phyloP scores from a whole-genome alignment of 169 alveolate species.

The Eimeria necatrix region DNA sequence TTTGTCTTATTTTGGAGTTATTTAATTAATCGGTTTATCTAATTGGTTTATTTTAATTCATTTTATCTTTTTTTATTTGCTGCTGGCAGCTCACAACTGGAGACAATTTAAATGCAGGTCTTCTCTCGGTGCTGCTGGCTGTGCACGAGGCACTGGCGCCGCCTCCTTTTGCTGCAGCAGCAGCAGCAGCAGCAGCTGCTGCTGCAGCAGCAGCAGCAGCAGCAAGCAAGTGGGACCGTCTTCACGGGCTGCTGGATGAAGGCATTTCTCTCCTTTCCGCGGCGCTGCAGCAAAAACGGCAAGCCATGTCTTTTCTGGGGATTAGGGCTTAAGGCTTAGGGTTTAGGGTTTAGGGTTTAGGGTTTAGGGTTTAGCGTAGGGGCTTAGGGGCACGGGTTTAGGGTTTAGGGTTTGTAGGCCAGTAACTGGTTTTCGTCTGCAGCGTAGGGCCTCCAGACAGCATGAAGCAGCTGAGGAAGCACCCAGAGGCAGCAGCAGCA shows the following conservation, averaged over 20 bases:
- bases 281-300: conserved; percentile 45
- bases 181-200: neutral
- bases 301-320: too few relatives aligned
- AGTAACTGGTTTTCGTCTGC: neutral
- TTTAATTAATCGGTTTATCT: neutral
- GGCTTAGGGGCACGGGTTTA: too few relatives aligned
- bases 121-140: neutral
- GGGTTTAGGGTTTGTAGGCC: neutral
- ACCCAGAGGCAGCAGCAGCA: neutral
- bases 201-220: neutral
- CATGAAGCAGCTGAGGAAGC: conserved; percentile 5
- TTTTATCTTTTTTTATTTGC: neutral
- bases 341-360: neutral
- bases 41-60: neutral
- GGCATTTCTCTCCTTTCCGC: conserved; percentile 10
- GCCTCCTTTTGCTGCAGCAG: neutral
- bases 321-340: neutral
- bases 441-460: conserved; percentile 5
- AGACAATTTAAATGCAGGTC: conserved; percentile 22
- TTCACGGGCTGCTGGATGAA: conserved; percentile 41
- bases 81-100: neutral
- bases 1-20: too few relatives aligned
- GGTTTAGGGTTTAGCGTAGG: neutral
- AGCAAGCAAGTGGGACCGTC: conserved; percentile 11
- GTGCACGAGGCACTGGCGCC: conserved; percentile 33